Evolutionary conservation across 2,329 filamentous ascomycete species (phyloP), one percentile per base, ranked within the genome.

Genomic region (Periconia sp.): DNA sequence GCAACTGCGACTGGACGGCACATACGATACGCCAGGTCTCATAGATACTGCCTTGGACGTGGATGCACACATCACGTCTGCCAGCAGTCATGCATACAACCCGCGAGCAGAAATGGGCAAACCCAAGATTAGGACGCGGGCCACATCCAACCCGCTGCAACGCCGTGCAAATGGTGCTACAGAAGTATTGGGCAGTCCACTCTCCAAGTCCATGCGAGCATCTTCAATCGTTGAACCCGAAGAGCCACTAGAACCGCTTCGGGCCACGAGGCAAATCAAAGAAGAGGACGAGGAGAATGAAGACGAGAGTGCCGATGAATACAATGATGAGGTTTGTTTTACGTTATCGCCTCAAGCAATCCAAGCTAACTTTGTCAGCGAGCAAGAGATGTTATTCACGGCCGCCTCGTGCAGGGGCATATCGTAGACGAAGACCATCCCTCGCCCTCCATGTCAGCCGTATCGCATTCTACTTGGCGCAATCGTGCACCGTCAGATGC

Each of bases 391-490:
- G 92, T 99, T 34, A 95, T 92, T 29, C 92, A 92, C 45, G 92
- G 90, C 8, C 86, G 94, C 39, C 78, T 99, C 30, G 84, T 97
- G 7, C 91, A 96, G 58, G 94, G 94, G 11, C 94, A 97, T 66
- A 87, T 99, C 55, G 94, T 99, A 9, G 89, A 95, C 51, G 94
- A 96, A 65, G 88, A 96, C 65, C 92, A 91, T 62, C 87, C 88
- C 2, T 95, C 91, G 1, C 87, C 90, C 12, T 78, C 81, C 33
- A 78, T 83, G 49, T 92, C 78, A 5, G 74, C 75, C 19, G 74
- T 84, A n/a, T 84, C 84, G 7, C 83, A 82, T 43, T 85, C 39
- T 65, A 80, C 40, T 66, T 78, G 44, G 73, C 72, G 60, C 44
- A 66, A 59, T 29, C 69, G 68, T 19, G 61, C 66, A 6, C 65